Conservation (phyloP, 306 rosid species). For the Medicago ruthenica region DNA sequence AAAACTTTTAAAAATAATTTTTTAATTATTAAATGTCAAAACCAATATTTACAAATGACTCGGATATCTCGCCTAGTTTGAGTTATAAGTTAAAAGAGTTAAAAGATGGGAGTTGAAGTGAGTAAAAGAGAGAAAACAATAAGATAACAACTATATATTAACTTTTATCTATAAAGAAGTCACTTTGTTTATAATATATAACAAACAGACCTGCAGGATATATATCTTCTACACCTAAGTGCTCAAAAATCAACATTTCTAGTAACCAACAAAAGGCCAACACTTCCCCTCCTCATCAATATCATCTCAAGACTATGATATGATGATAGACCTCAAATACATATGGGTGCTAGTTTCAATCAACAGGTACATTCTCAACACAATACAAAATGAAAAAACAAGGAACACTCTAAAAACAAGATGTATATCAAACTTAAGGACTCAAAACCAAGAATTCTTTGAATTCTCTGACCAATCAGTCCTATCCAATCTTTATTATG, state of each 20-base stretch:
- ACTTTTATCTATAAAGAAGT: too few relatives aligned
- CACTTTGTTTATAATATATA: too few relatives aligned
- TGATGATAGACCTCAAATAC: constrained; percentile 59
- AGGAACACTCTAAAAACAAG: constrained; percentile 55
- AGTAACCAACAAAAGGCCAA: constrained; percentile 41
- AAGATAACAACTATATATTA: too few relatives aligned
- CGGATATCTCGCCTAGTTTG: too few relatives aligned
- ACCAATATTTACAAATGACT: too few relatives aligned
- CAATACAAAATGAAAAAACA: constrained; percentile 53
- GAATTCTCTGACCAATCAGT: constrained; percentile 77
- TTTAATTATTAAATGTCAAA: too few relatives aligned
- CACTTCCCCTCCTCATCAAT: background rate
- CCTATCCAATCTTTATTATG: constrained; percentile 73
- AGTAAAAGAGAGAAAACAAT: too few relatives aligned
- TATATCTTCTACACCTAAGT: constrained; percentile 29
- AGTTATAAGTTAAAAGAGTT: too few relatives aligned
- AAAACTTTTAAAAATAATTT: too few relatives aligned
- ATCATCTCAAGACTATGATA: constrained; percentile 33
- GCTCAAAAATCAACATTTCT: too few relatives aligned
- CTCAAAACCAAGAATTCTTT: constrained; percentile 62
- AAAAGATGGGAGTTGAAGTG: too few relatives aligned
- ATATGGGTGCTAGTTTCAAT: constrained; percentile 60
- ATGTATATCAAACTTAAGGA: constrained; percentile 58
- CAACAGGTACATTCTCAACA: constrained; percentile 56
- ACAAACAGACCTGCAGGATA: background rate